Evolutionary conservation across 1,139 yeast genomes (phyloP), one percentile per base, ranked within the genome.

Genomic region (Protomyces lactucae-debilis): DNA sequence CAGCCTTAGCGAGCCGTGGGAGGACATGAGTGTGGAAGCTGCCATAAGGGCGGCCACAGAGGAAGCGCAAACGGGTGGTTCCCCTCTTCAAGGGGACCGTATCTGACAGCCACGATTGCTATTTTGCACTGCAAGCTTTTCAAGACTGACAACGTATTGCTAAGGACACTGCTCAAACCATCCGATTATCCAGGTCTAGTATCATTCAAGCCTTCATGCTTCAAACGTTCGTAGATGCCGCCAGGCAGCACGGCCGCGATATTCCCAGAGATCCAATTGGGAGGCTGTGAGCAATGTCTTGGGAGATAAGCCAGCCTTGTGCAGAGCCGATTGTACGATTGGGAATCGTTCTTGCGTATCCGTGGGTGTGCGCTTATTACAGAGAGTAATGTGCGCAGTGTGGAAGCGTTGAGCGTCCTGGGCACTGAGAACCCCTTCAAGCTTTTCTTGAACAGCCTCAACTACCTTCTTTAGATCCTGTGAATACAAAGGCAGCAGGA

Each of bases 191-290:
- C 5, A 28, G 32, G 2, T 28, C 32, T 6, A 28, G 32, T 6
- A 28, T 28, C 32, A 28, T 5, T 28, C 32, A 28, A 28, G 32
- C 32, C 32, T 28, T 28, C 8, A 4, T 28, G 32, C 32, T 28
- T n/a, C 23, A 43, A 43, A 43, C 5, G 48, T 18, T 21, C 18
- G 48, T 18, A 43, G 14, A 21, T 43, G 48, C 32, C 37, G 25
- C 61, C 61, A 57, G 10, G 61, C 55, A 14, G 52, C 52, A 21
- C 52, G 48, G 12, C 61, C 61, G n/a, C 61, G 55, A 16, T 57
- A 57, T 6, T 14, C 25, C 61, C 61, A 57, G n/a, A 57, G 25
- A 39, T 57, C 61, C 5, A 43, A 8, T 21, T 18, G 23, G 12
- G 48, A 43, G 12, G 48, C 48, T n/a, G 21, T 16, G 23, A 43